A percentile compares a stretch with the other conserved stretches of the same genome.
Conservation (phyloP, 805 yeast genomes). For the Spathaspora boniae region DNA sequence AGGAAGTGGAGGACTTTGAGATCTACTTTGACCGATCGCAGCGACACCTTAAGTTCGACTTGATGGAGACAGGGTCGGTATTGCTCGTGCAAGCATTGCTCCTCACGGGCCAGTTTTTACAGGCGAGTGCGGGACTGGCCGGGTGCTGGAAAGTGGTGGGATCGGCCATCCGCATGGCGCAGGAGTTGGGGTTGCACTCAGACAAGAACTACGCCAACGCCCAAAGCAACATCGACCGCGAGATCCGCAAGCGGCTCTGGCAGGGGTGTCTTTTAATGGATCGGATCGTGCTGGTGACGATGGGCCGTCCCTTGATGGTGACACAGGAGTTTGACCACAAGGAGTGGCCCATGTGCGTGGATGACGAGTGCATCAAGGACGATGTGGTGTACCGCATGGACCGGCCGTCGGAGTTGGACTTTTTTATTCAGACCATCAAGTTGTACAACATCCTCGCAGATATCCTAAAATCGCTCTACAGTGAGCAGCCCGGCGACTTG, state of each 20-base stretch:
- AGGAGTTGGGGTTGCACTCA: constrained; percentile 12
- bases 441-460: constrained; percentile 18
- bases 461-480: constrained; percentile 12
- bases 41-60: constrained; percentile 14
- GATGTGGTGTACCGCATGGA: constrained; percentile 9
- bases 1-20: constrained; percentile 10
- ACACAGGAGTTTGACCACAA: constrained; percentile 9
- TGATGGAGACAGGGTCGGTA: constrained; percentile 20
- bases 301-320: constrained; percentile 23
- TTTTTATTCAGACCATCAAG: constrained; percentile 15
- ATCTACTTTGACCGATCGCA: constrained; percentile 19
- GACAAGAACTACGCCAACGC: constrained; percentile 6
- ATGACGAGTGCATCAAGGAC: constrained; percentile 17
- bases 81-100: constrained; percentile 20
- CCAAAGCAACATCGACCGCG: constrained; percentile 14
- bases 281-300: constrained; percentile 20
- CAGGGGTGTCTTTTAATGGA: constrained; percentile 23
- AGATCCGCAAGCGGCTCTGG: constrained; percentile 22
- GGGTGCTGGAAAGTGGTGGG: constrained; percentile 17
- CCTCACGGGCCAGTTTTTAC: constrained; percentile 20
- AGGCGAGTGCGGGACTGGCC: constrained; percentile 19
- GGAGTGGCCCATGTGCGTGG: constrained; percentile 14
- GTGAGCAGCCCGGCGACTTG: constrained; percentile 8
- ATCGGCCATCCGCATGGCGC: constrained; percentile 11
- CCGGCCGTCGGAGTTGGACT: constrained; percentile 14